Percentiles rank a stretch among this genome's conserved stretches.
Conservation (phyloP, 371 early-diverging fungal genomes). For the Mucor irregularis region DNA sequence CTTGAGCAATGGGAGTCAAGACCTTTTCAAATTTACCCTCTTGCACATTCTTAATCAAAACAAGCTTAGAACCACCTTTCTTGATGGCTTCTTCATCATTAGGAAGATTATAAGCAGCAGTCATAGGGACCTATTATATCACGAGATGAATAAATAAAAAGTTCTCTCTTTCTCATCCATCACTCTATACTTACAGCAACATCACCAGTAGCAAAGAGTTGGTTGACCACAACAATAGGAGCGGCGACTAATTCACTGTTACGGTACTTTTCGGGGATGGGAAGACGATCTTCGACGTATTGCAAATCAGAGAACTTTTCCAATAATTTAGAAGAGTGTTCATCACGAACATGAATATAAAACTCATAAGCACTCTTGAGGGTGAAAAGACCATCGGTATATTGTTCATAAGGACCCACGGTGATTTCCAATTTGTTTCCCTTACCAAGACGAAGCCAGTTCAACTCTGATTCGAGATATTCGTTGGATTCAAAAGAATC, state of each 20-base stretch:
- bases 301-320: conserved; percentile 74
- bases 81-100: conserved; percentile 82
- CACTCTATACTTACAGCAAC: conserved; percentile 64
- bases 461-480: conserved; percentile 71
- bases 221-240: conserved; percentile 81
- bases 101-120: conserved; percentile 84
- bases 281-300: conserved; percentile 71
- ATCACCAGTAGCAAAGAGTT: conserved; percentile 75
- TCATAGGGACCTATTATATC: conserved; percentile 46
- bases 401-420: conserved; percentile 79
- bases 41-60: conserved; percentile 83
- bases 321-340: conserved; percentile 57
- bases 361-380: conserved; percentile 74
- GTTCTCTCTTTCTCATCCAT: not conserved
- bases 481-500: conserved; percentile 65
- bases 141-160: not conserved
- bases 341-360: conserved; percentile 77
- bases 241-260: conserved; percentile 69
- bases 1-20: conserved; percentile 65
- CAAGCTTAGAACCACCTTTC: conserved; percentile 74
- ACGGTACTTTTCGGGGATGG: conserved; percentile 73
- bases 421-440: conserved; percentile 67
- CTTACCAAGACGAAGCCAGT: conserved; percentile 72
- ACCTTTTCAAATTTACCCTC: conserved; percentile 73
- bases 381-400: conserved; percentile 71